phyloP scores from a whole-genome alignment of 768 basidiomycete species.

The Cystoderma amianthinum region DNA sequence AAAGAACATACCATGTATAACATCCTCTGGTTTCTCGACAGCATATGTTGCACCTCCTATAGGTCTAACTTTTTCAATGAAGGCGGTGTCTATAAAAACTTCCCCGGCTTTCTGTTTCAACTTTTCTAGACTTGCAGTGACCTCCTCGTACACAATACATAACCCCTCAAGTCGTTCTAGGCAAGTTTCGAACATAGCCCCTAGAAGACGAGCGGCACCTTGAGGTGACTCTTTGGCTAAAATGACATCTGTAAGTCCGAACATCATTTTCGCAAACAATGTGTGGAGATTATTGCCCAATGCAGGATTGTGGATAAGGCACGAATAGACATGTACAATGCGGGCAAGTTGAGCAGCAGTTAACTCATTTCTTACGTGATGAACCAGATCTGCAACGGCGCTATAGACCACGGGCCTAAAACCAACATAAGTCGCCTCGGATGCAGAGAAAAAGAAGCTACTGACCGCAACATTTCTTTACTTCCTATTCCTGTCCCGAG shows the following conservation, averaged over 20 bases:
- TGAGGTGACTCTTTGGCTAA: constrained; percentile 65
- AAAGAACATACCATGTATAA: constrained; percentile 59
- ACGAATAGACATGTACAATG: constrained; percentile 80
- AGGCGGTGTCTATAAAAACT: constrained; percentile 42
- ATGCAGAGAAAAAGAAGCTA: not conserved
- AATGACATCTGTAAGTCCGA: constrained; percentile 81
- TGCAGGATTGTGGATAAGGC: constrained; percentile 84
- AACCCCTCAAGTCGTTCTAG: constrained; percentile 83
- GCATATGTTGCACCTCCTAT: constrained; percentile 73
- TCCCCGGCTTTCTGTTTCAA: constrained; percentile 38
- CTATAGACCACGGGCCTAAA: constrained; percentile 73
- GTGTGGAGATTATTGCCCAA: constrained; percentile 79
- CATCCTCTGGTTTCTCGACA: constrained; percentile 75
- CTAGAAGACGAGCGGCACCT: constrained; percentile 64
- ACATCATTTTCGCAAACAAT: constrained; percentile 88
- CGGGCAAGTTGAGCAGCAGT: constrained; percentile 67
- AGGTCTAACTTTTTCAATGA: constrained; percentile 83
- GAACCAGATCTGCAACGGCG: constrained; percentile 88
- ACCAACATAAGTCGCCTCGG: constrained; percentile 3
- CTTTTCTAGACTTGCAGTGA: constrained; percentile 39
- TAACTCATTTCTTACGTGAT: constrained; percentile 83
- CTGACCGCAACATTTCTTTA: constrained; percentile 78
- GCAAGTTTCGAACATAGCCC: constrained; percentile 73
- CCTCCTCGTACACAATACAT: constrained; percentile 53
- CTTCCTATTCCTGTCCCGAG: constrained; percentile 80